phyloP scores from a whole-genome alignment of 2,329 filamentous ascomycete genomes.

The Alternaria solani region DNA sequence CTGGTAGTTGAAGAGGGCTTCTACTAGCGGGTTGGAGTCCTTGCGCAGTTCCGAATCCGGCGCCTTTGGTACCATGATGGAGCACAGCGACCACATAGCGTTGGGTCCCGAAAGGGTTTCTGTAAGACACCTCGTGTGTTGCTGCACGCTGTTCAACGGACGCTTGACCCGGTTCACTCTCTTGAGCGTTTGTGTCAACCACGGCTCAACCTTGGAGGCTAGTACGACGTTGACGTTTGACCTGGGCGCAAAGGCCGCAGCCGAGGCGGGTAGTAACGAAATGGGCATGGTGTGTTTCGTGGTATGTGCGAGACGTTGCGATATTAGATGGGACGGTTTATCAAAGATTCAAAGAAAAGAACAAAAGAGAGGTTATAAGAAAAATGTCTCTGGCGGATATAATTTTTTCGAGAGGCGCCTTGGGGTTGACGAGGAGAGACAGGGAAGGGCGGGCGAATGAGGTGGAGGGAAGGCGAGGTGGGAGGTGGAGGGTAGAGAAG shows the following conservation, averaged over 20 bases:
- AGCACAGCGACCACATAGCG: constrained; percentile 94
- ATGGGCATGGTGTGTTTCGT: constrained; percentile 74
- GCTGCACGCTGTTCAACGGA: constrained; percentile 93
- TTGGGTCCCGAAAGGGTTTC: constrained; percentile 89
- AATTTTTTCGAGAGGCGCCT: constrained; percentile 47
- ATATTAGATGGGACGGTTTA: constrained; percentile 48
- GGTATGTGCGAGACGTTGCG: constrained; percentile 41
- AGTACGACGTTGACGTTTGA: constrained; percentile 95
- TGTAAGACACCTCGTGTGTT: constrained; percentile 94
- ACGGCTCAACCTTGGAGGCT: constrained; percentile 89
- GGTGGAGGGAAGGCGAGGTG: constrained; percentile 54
- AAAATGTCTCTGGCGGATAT: constrained; percentile 48
- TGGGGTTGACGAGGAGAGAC: constrained; percentile 46
- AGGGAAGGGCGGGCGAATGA: constrained; percentile 52
- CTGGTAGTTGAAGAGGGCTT: constrained; percentile 92
- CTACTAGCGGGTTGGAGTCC: constrained; percentile 82
- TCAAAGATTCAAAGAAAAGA: constrained; percentile 44
- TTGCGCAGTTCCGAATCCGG: constrained; percentile 84
- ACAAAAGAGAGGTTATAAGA: constrained; percentile 46
- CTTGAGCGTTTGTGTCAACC: constrained; percentile 96
- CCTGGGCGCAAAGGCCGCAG: constrained; percentile 93
- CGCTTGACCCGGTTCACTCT: constrained; percentile 96
- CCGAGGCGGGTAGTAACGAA: constrained; percentile 91
- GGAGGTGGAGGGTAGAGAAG: constrained; percentile 52
- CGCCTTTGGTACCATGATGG: constrained; percentile 89